phyloP scores from a whole-genome alignment of 2,329 filamentous ascomycete species.

The Xylaria sp. region DNA sequence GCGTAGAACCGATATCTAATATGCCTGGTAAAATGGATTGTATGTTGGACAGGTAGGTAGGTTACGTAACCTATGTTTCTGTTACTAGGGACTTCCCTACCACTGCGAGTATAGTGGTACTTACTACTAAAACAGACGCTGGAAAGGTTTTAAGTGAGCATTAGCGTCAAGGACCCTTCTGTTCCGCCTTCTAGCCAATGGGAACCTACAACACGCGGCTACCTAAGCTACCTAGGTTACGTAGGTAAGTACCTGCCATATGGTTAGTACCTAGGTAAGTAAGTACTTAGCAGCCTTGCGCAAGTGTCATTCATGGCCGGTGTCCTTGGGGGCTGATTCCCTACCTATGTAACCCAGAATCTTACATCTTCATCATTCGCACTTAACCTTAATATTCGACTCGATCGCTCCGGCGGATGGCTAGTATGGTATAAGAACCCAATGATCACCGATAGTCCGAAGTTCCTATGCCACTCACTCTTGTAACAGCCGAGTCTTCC shows the following conservation, averaged over 20 bases:
- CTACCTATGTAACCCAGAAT: not conserved
- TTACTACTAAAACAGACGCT: too few relatives aligned
- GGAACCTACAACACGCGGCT: not conserved
- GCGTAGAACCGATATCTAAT: not conserved
- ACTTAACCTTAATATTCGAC: not conserved
- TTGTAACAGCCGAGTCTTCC: not conserved
- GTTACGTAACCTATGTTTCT: too few relatives aligned
- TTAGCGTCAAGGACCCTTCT: not conserved
- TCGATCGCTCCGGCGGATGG: not conserved
- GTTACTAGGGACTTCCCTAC: too few relatives aligned
- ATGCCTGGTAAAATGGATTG: not conserved
- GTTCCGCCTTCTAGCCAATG: not conserved
- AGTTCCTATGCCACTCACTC: not conserved
- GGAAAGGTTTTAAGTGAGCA: too few relatives aligned
- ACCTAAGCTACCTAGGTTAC: not conserved
- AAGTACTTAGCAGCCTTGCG: not conserved
- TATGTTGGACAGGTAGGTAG: too few relatives aligned
- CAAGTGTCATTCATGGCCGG: not conserved
- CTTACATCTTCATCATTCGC: slow-evolving; percentile 1
- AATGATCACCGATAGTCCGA: not conserved
- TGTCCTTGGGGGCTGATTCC: not conserved
- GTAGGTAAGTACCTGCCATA: not conserved
- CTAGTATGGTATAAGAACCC: not conserved
- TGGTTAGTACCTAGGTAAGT: not conserved
- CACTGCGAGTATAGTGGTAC: too few relatives aligned